Evolutionary conservation across 371 early-diverging fungal genomes (phyloP).

Genomic region (Syncephalastrum monosporum): DNA sequence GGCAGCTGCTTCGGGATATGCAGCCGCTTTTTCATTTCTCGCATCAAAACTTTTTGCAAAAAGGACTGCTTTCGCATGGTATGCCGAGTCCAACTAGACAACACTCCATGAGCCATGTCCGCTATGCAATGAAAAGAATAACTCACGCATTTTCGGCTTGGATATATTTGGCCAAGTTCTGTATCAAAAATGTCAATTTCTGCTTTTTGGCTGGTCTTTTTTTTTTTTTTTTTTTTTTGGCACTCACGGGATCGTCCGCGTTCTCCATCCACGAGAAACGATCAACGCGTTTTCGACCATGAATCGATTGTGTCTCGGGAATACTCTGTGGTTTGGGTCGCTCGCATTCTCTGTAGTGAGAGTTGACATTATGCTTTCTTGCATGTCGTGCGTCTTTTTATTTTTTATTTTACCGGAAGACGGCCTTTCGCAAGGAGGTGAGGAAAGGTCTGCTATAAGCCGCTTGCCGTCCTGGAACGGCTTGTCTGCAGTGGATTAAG

Average conservation of each 20-base stretch:
- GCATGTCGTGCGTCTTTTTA: no score
- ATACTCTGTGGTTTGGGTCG: conserved; percentile 43
- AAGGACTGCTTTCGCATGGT: conserved; percentile 28
- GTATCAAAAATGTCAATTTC: background rate
- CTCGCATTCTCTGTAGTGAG: conserved; percentile 19
- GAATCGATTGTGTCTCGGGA: conserved; percentile 35
- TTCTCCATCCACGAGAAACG: conserved; percentile 63
- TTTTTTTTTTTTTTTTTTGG: background rate
- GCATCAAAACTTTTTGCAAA: conserved; percentile 6
- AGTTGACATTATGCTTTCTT: background rate
- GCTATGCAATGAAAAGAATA: background rate
- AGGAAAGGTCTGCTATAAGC: background rate
- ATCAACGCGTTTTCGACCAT: conserved; percentile 49
- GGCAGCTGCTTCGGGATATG: conserved; percentile 42
- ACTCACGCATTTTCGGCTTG: conserved; percentile 59
- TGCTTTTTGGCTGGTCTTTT: conserved; percentile 1
- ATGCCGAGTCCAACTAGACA: conserved; percentile 27
- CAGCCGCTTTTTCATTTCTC: conserved; percentile 60
- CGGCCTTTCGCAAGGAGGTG: background rate
- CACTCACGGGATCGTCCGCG: conserved; percentile 47
- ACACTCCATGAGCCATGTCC: background rate
- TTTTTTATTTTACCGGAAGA: background rate
- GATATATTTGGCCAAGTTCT: conserved; percentile 53
- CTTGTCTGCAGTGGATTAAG: no score
- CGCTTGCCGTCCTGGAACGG: background rate